Base-by-base conservation (phyloP, 2,329 filamentous ascomycete genomes). In the Monosporascus sp. region DNA sequence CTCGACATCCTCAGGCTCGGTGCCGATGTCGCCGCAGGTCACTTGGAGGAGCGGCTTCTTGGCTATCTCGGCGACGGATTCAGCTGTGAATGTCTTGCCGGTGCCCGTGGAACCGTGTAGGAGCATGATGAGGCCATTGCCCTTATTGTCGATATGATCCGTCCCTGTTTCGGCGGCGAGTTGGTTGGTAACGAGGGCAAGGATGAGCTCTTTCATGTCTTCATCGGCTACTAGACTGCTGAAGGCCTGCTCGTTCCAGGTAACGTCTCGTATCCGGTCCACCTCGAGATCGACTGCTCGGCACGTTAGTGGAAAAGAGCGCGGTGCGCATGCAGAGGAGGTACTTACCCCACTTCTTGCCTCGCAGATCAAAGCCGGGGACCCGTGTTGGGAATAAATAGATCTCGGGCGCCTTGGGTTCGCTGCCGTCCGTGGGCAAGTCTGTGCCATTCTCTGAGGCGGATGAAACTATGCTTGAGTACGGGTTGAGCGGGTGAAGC, bases 11-110 rank as follows among this genome's bases (percentile, higher is more conserved):
- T 58, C 57, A 0, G 60, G 57, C 38, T 56, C 50, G 0, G 61
- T 63, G 1, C 62, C 60, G 24, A 65, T 65, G 27, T 65, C 61
- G 8, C 61, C 62, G 38, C 59, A 63, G 1, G 59, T 62, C 2
- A 65, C 61, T 0, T 44, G 51, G 20, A 57, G 63, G 1, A 65
- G 55, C 9, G 62, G 61, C 43, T 57, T 63, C 31, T 52, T 48
- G 1, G 56, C 55, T 9, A 56, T 47, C 37, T 65, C 59, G 14
- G 60, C 62, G 0, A 65, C 59, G 3, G 49, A 56, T 37, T 62
- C 60, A 0, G 61, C 60, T 4, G 59, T 63, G 11, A 59, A 52
- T 0, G 60, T 63, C 38, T 63, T 64, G 0, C 61, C 62, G 0
- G 61, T 64, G 1, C 62, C 60, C 1, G 60, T 61, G 3, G 54